A percentile compares a stretch with the other conserved stretches of the same genome.
These are phyloP conservation scores for Tricholoma matsutake DNA, from an alignment of 768 basidiomycete genomes.

Conservation along the genomic window DNA sequence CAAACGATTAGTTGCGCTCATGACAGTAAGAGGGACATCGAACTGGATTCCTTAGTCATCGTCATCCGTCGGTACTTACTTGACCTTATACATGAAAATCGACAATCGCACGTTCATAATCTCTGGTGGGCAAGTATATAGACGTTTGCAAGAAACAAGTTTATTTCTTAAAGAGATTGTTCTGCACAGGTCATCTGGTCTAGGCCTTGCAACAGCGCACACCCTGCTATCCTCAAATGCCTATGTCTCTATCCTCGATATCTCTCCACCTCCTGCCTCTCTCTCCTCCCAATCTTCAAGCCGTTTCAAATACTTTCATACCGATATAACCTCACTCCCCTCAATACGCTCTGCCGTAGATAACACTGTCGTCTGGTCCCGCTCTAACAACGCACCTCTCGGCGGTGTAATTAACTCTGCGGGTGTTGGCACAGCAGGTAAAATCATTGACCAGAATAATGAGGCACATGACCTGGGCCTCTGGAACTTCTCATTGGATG, in stretches of 20 bases:
- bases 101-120: slow-evolving; percentile 52
- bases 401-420: slow-evolving; percentile 50
- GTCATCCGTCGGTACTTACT: too few relatives aligned
- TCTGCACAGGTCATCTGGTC: slow-evolving; percentile 49
- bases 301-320: slow-evolving; percentile 36
- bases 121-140: slow-evolving; percentile 59
- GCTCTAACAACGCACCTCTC: slow-evolving; percentile 37
- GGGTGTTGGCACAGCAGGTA: slow-evolving; percentile 43
- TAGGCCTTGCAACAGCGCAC: slow-evolving; percentile 51
- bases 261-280: slow-evolving; percentile 31
- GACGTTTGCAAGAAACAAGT: too few relatives aligned
- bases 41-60: background rate
- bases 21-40: too few relatives aligned
- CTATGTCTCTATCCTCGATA: slow-evolving; percentile 50
- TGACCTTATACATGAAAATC: slow-evolving; percentile 40
- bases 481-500: slow-evolving; percentile 50
- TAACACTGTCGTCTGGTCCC: slow-evolving; percentile 37
- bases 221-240: slow-evolving; percentile 42
- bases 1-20: slow-evolving; percentile 11
- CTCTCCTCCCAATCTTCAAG: slow-evolving; percentile 16
- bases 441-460: slow-evolving; percentile 46
- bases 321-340: slow-evolving; percentile 35
- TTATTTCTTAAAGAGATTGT: too few relatives aligned
- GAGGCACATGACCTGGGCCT: slow-evolving; percentile 47
- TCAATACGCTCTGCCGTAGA: slow-evolving; percentile 38